A percentile compares a stretch with the other conserved stretches of the same genome.
These are phyloP conservation scores for Ganoderma lingzhi DNA, from an alignment of 1,284 basidiomycete species.

Conservation along the genomic window DNA sequence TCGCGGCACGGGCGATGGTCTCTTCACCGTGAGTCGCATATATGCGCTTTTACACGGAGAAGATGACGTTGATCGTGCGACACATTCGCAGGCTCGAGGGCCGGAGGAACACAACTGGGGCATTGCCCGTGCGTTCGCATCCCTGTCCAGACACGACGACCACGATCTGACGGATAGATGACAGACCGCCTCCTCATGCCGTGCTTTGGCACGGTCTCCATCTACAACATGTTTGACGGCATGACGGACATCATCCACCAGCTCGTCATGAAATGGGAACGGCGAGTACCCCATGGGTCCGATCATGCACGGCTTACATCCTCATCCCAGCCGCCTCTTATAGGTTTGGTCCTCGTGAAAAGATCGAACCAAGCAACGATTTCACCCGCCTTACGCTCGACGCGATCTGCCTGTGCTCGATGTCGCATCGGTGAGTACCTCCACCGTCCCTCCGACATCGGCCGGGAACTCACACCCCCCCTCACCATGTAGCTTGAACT, in stretches of 20 bases:
- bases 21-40: conserved; percentile 46
- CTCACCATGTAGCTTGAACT: conserved; percentile 33
- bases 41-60: background rate
- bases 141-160: background rate
- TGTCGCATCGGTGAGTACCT: conserved; percentile 48
- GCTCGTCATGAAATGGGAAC: conserved; percentile 55
- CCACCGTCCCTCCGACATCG: background rate
- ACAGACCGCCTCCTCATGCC: conserved; percentile 61
- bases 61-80: background rate
- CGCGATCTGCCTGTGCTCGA: conserved; percentile 52
- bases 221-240: conserved; percentile 56
- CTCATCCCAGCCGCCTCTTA: background rate
- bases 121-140: conserved; percentile 49
- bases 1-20: conserved; percentile 52
- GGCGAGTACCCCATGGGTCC: conserved; percentile 37
- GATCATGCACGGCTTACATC: background rate
- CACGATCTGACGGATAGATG: background rate
- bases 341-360: conserved; percentile 51
- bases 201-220: conserved; percentile 55
- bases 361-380: conserved; percentile 55
- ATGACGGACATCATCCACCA: conserved; percentile 59
- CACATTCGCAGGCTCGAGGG: conserved; percentile 38
- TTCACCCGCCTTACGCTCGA: conserved; percentile 59
- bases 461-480: background rate
- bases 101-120: conserved; percentile 56